phyloP scores from a whole-genome alignment of 441 rosid species.

The Corymbia calophylla region DNA sequence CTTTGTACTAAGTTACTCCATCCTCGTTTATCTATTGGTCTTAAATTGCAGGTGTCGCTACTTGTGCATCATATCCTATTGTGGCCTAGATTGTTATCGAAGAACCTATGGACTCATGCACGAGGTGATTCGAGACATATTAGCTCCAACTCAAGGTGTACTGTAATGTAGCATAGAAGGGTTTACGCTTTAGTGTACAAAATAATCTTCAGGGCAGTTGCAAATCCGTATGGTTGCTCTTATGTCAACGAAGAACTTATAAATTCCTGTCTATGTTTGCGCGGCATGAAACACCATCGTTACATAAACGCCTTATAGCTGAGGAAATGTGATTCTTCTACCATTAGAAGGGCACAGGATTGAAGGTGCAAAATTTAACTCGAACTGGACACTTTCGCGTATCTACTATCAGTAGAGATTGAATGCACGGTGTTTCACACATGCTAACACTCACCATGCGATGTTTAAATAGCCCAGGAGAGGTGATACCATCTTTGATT shows the following conservation, averaged over 20 bases:
- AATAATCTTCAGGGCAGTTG: neutral
- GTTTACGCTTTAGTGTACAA: neutral
- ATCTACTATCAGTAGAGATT: neutral
- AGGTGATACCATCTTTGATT: neutral
- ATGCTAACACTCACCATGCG: neutral
- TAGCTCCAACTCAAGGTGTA: neutral
- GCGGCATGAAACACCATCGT: neutral
- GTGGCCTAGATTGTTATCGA: slow-evolving; percentile 40
- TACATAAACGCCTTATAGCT: neutral
- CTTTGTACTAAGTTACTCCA: neutral
- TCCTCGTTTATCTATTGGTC: neutral
- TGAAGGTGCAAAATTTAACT: neutral
- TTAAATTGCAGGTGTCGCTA: slow-evolving; percentile 61
- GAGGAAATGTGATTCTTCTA: neutral
- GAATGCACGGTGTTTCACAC: neutral
- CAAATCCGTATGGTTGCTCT: neutral
- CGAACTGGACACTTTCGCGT: neutral
- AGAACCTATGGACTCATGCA: neutral
- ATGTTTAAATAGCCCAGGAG: neutral
- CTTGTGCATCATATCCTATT: slow-evolving; percentile 87
- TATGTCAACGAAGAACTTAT: neutral
- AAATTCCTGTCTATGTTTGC: neutral
- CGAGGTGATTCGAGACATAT: neutral
- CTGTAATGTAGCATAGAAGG: neutral
- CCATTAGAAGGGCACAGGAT: neutral